These are phyloP conservation scores for Fusarium verticillioides DNA, from an alignment of 2,329 filamentous ascomycete species.

Conservation along the genomic window DNA sequence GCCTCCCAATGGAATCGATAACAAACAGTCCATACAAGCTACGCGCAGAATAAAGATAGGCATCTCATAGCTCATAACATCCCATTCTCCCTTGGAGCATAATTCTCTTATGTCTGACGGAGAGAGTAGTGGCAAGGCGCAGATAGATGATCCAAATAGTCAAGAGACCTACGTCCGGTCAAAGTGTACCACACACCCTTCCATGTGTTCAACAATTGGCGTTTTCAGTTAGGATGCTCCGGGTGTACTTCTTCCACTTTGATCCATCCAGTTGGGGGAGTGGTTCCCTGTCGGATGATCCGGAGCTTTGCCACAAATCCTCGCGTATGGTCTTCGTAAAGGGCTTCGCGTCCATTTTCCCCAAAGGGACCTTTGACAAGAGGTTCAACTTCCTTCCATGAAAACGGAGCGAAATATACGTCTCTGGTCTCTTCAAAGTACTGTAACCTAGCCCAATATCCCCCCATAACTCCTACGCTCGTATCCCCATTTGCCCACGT, in stretches of 20 bases:
- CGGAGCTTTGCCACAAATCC: neutral
- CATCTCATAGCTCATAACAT: fast-evolving
- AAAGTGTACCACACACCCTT: neutral
- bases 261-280: neutral
- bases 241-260: fast-evolving
- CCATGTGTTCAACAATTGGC: fast-evolving
- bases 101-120: neutral
- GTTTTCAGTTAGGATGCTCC: fast-evolving
- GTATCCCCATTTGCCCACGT: neutral
- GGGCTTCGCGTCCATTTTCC: fast-evolving
- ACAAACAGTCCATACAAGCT: neutral
- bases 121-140: neutral
- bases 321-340: neutral
- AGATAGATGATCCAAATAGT: too few relatives aligned
- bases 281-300: neutral
- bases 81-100: fast-evolving
- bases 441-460: neutral
- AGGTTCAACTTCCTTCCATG: neutral
- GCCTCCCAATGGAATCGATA: neutral
- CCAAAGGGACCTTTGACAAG: neutral
- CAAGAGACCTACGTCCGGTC: too few relatives aligned
- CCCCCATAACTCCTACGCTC: fast-evolving
- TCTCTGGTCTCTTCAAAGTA: neutral
- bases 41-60: fast-evolving
- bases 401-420: neutral